Evolutionary conservation across 257 asterid genomes (phyloP).

Genomic region (Solanum sejunctum): DNA sequence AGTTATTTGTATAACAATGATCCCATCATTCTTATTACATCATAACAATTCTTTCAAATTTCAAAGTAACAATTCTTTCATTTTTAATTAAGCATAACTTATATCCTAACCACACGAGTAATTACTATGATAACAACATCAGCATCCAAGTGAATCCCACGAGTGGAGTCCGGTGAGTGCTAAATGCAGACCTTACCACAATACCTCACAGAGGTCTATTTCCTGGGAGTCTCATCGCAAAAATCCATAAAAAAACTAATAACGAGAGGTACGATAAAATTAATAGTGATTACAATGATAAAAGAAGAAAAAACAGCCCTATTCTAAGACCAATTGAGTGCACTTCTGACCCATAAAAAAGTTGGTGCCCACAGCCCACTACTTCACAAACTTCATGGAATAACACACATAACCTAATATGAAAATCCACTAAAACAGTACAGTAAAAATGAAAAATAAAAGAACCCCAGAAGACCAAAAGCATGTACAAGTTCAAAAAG

Average conservation of each 20-base stretch:
- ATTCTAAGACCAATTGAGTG: neutral
- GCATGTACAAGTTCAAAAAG: neutral
- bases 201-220: no score
- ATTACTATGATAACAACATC: neutral
- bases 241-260: no score
- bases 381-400: neutral
- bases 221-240: no score
- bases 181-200: no score
- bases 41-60: neutral
- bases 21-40: neutral
- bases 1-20: neutral
- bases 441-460: neutral
- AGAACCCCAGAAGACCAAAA: neutral
- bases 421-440: neutral
- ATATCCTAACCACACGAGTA: neutral
- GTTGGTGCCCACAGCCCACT: neutral
- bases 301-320: neutral
- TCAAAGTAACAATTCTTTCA: neutral
- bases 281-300: no score
- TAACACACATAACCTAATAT: neutral
- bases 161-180: rapidly evolving
- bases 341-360: neutral
- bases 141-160: no score
- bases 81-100: neutral
- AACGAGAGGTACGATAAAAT: no score